Percentiles rank a stretch among this genome's conserved stretches.
Evolutionary conservation across 2,329 filamentous ascomycete species (phyloP).

Genomic region (Myriosclerotinia duriaeana): DNA sequence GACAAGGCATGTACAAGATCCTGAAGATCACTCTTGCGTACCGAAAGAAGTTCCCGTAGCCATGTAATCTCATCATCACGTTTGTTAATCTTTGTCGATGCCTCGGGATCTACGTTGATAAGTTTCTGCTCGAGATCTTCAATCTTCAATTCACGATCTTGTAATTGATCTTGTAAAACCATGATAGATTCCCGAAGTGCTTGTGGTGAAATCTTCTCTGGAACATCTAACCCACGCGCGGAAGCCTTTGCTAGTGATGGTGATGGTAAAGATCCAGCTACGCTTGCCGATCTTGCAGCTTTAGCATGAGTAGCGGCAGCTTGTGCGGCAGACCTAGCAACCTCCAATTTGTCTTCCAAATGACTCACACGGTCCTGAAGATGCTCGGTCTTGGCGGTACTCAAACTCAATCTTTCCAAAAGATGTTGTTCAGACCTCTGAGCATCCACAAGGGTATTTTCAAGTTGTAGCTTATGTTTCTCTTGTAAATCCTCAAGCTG

Average conservation of each 20-base stretch:
- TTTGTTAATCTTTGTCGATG: constrained; percentile 80
- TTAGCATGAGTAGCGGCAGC: constrained; percentile 42
- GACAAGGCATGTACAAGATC: constrained; percentile 84
- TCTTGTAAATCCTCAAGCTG: constrained; percentile 72
- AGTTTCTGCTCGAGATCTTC: constrained; percentile 79
- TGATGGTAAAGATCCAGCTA: constrained; percentile 26
- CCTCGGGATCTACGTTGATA: constrained; percentile 69
- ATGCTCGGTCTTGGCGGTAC: constrained; percentile 80
- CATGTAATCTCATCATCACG: constrained; percentile 92
- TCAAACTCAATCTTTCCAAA: constrained; percentile 76
- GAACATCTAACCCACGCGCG: constrained; percentile 52
- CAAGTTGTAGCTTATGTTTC: constrained; percentile 72
- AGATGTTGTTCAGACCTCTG: constrained; percentile 77
- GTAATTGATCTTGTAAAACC: constrained; percentile 93
- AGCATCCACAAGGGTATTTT: constrained; percentile 75
- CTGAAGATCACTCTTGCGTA: constrained; percentile 85
- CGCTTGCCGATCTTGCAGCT: constrained; percentile 37
- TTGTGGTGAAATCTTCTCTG: constrained; percentile 90
- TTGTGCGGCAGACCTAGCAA: constrained; percentile 77
- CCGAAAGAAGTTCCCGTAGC: constrained; percentile 88
- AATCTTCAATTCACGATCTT: constrained; percentile 86
- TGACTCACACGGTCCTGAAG: constrained; percentile 81
- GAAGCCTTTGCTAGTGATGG: constrained; percentile 36
- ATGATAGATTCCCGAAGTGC: constrained; percentile 94
- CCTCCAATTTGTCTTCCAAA: constrained; percentile 86